Evolutionary conservation across 1,284 basidiomycete genomes (phyloP).

Genomic region (Trichosporon sp.): DNA sequence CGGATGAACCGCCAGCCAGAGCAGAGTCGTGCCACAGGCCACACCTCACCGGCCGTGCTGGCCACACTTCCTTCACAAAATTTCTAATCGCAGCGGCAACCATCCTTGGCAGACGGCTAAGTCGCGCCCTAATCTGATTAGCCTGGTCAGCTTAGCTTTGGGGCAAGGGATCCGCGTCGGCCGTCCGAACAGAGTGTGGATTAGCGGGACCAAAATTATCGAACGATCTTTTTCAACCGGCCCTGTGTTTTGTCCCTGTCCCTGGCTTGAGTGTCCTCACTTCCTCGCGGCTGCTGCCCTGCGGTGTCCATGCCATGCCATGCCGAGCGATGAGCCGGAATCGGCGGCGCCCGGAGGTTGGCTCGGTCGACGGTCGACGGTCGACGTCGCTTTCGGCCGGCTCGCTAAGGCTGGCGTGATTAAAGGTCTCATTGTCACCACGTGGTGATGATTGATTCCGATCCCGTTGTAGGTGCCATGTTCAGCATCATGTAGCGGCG

Average conservation of each 20-base stretch:
- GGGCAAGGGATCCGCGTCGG: neutral
- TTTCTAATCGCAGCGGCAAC: neutral
- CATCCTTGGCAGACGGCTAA: neutral
- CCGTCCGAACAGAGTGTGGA: conserved; percentile 20
- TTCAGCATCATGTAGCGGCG: too few species aligned
- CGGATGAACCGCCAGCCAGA: too few species aligned
- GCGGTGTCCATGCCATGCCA: neutral
- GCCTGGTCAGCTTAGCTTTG: neutral
- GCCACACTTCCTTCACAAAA: neutral
- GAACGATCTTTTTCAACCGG: neutral
- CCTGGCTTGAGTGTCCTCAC: too few species aligned
- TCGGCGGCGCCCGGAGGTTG: neutral
- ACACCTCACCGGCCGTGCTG: too few species aligned
- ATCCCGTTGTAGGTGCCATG: too few species aligned
- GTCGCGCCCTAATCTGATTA: neutral
- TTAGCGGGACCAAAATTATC: neutral
- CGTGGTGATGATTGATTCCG: too few species aligned
- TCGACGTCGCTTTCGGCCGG: neutral
- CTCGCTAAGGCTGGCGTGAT: neutral
- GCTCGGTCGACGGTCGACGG: too few species aligned
- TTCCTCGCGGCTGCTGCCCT: too few species aligned
- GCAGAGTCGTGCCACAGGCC: neutral
- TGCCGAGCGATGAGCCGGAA: neutral
- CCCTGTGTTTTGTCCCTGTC: too few species aligned
- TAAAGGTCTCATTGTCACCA: neutral